A percentile compares a stretch with the other conserved stretches of the same genome.
Conservation (phyloP, 768 basidiomycete genomes). For the Boletus pseudopeckii region DNA sequence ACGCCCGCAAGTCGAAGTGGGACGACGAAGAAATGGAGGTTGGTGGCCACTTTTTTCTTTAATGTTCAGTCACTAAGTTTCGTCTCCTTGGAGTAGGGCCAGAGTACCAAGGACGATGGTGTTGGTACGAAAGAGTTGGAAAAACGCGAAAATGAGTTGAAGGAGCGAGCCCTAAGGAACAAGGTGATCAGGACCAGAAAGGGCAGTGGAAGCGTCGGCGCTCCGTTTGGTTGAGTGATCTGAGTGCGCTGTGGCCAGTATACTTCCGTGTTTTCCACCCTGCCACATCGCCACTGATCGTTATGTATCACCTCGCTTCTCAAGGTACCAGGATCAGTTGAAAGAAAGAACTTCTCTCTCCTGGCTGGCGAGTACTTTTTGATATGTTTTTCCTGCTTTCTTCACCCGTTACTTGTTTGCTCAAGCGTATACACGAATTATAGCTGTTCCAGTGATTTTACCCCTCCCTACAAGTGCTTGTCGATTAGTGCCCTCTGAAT, state of each 20-base stretch:
- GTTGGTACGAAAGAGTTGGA: slow-evolving; percentile 47
- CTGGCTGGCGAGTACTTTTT: slow-evolving; percentile 19
- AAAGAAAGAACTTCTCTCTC: slow-evolving; percentile 17
- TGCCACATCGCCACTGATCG: slow-evolving; percentile 22
- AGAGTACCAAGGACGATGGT: slow-evolving; percentile 3
- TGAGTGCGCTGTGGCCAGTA: slow-evolving; percentile 15
- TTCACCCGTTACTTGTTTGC: slow-evolving; percentile 7
- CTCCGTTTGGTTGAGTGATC: slow-evolving; percentile 19
- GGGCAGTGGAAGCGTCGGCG: slow-evolving; percentile 29
- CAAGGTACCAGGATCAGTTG: slow-evolving; percentile 26
- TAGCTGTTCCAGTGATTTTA: slow-evolving; percentile 17
- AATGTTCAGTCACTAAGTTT: slow-evolving; percentile 4
- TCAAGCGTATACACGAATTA: slow-evolving; percentile 23
- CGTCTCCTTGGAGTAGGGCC: slow-evolving; percentile 21
- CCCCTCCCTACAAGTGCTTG: slow-evolving; percentile 13
- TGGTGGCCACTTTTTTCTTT: slow-evolving; percentile 11
- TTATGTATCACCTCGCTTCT: slow-evolving; percentile 14
- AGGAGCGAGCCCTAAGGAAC: slow-evolving; percentile 77
- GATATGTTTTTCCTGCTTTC: slow-evolving; percentile 16
- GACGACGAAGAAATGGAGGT: slow-evolving; percentile 39
- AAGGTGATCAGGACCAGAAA: slow-evolving; percentile 77
- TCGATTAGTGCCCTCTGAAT: slow-evolving; percentile 22
- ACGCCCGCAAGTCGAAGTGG: slow-evolving; percentile 53
- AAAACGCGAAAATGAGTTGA: slow-evolving; percentile 72
- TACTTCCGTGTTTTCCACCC: slow-evolving; percentile 15